A percentile compares a stretch with the other conserved stretches of the same genome.
phyloP scores from a whole-genome alignment of 192 early-diverging fungal genomes.

The Anaeromyces robustus region DNA sequence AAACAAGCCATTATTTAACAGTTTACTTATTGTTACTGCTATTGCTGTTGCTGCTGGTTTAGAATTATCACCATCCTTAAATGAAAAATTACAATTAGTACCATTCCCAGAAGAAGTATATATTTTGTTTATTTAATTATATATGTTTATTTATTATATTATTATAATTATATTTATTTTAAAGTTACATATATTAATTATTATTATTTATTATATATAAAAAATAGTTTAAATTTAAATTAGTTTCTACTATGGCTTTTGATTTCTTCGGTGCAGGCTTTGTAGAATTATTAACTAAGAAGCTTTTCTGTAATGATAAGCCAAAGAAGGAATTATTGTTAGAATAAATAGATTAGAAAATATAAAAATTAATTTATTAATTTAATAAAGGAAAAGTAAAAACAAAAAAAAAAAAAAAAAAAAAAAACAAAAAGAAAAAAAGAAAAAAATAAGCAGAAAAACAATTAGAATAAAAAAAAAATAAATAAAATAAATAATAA shows the following conservation, averaged over 20 bases:
- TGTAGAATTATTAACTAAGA: too few relatives aligned
- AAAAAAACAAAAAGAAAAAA: too few relatives aligned
- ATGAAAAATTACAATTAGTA: conserved; percentile 80
- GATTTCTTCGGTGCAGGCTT: conserved; percentile 61
- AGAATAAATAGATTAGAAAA: too few relatives aligned
- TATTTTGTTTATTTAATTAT: conserved; percentile 5
- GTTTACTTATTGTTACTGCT: conserved; percentile 61
- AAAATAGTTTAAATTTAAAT: conserved; percentile 55
- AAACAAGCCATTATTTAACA: conserved; percentile 86
- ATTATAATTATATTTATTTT: not conserved
- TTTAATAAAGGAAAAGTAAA: too few relatives aligned
- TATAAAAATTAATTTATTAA: too few relatives aligned
- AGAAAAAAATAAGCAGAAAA: too few relatives aligned
- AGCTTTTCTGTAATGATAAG: too few relatives aligned
- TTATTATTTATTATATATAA: conserved; percentile 1
- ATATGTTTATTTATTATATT: not conserved
- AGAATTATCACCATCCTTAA: conserved; percentile 76
- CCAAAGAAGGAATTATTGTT: too few relatives aligned
- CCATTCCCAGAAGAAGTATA: conserved; percentile 65
- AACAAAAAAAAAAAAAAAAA: too few relatives aligned
- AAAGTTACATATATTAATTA: not conserved
- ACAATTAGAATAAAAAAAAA: too few relatives aligned
- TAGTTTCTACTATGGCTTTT: conserved; percentile 69
- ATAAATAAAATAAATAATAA: too few relatives aligned
- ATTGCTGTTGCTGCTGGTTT: conserved; percentile 78